Percentiles rank a stretch among this genome's conserved stretches.
These are phyloP conservation scores for Pterocarpus macrocarpus DNA, from an alignment of 306 rosid species.

Conservation along the genomic window DNA sequence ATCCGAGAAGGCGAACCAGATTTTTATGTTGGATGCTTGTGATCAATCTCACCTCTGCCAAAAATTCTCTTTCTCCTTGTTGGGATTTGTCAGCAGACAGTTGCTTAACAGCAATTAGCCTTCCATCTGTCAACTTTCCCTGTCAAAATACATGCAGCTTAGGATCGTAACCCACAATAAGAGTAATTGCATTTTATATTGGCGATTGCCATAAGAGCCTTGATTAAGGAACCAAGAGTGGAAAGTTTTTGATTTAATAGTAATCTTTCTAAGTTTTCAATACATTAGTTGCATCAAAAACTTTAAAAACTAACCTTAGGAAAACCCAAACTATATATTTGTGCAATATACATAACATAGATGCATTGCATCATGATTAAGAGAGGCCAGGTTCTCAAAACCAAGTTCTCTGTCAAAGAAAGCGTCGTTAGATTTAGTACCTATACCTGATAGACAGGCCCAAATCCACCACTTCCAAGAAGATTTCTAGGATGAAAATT, in stretches of 20 bases:
- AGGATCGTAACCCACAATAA: constrained; percentile 14
- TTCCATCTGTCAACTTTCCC: constrained; percentile 85
- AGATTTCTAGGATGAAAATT: constrained; percentile 70
- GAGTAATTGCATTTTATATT: constrained; percentile 21
- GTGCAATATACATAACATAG: not conserved
- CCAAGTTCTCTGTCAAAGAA: constrained; percentile 2
- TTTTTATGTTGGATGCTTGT: constrained; percentile 93
- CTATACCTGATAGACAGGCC: constrained; percentile 90
- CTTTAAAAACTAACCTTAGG: no score
- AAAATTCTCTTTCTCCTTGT: constrained; percentile 90
- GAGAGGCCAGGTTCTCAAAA: not conserved
- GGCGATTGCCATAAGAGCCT: no score
- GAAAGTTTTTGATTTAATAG: no score
- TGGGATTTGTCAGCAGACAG: constrained; percentile 79
- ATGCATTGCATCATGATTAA: not conserved
- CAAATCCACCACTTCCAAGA: constrained; percentile 97
- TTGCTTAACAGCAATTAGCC: constrained; percentile 76
- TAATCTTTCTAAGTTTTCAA: no score
- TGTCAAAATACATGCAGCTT: constrained; percentile 43
- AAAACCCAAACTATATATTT: no score
- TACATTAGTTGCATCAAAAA: no score
- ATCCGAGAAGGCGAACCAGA: constrained; percentile 86
- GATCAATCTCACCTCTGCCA: constrained; percentile 83
- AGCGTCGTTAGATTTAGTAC: constrained; percentile 39
- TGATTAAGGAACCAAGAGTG: no score